Evolutionary conservation across 345 rosid species (phyloP).

Genomic region (Salix udensis): DNA sequence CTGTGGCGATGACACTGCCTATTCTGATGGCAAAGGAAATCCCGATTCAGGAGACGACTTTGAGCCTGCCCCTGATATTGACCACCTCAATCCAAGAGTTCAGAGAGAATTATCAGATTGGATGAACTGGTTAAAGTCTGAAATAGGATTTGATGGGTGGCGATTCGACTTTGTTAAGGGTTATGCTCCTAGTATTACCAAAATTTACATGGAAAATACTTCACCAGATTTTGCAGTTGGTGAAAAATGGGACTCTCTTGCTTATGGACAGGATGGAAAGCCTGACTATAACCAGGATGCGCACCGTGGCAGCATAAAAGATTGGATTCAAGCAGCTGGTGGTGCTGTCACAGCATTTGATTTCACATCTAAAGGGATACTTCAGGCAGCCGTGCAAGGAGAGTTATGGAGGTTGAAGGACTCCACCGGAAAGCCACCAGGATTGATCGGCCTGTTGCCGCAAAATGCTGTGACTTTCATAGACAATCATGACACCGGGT

Average conservation of each 20-base stretch:
- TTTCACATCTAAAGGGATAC: conserved; percentile 82
- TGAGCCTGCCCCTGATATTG: conserved; percentile 69
- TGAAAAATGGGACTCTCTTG: conserved; percentile 66
- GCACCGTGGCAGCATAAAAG: conserved; percentile 51
- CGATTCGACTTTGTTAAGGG: conserved; percentile 70
- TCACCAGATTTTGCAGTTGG: conserved; percentile 71
- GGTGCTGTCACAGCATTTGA: conserved; percentile 68
- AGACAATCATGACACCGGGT: conserved; percentile 80
- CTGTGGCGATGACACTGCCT: conserved; percentile 46
- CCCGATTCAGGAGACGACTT: conserved; percentile 55
- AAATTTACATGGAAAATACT: conserved; percentile 46
- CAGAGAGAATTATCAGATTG: conserved; percentile 70
- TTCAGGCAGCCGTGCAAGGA: conserved; percentile 70
- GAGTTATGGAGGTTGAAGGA: conserved; percentile 74
- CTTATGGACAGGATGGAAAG: conserved; percentile 52
- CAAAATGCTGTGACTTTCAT: conserved; percentile 72
- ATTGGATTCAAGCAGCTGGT: conserved; percentile 63
- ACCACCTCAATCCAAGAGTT: conserved; percentile 65
- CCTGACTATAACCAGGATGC: conserved; percentile 47
- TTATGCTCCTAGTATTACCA: conserved; percentile 54
- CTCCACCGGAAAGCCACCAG: conserved; percentile 66
- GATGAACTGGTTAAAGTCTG: conserved; percentile 88
- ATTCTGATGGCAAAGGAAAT: conserved; percentile 65
- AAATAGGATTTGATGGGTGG: conserved; percentile 75
- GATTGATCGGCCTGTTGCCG: conserved; percentile 68